Evolutionary conservation across 306 rosid species (phyloP), one percentile per base, ranked within the genome.

Genomic region (Fagus sylvatica): DNA sequence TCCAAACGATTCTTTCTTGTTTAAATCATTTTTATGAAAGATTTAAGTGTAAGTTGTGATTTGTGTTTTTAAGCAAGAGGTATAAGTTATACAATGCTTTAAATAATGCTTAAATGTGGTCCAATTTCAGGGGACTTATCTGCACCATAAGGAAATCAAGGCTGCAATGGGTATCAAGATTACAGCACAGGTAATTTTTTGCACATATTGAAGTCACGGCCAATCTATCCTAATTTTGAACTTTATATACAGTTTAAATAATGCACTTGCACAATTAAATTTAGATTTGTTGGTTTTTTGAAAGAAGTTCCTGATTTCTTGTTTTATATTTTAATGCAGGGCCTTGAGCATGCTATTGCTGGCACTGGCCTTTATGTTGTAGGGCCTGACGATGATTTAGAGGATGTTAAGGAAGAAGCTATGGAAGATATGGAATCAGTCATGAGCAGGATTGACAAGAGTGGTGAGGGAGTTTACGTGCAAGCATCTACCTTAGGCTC

Each of bases 141-240:
- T 87, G 71, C 98, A 95, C 82, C 97, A 95, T 81, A 93, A 90
- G 87, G 81, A 93, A 90, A 95, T 93, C 88, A 95, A 95, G 90
- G 99, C 98, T 86, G 97, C 99, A 17, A 93, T 91, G 89, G 99
- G 99, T 70, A 95, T 95, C 76, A 95, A 93, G 84, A 95, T 95
- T 76, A 82, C 98, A 55, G 98, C 93, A 53, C 98, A 93, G 97
- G 99, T 95, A 85, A 82, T 9, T 77, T 78, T 53, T 17, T 83
- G 34, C 77, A 49, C 79, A 70, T 55, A 64, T 65, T 82, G 42
- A 60, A 72, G 11, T 76, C 15, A 62, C 49, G 79, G 61, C 39
- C 41, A 68, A 77, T 53, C 13, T 36, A 42, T 41, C 42, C 61
- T 56, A 46, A 41, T 42, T 66, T 51, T n/a, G 5, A 12, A 16